A percentile compares a stretch with the other conserved stretches of the same genome.
Evolutionary conservation across 805 yeast species (phyloP).

Genomic region (Nakazawaea ambrosiae): DNA sequence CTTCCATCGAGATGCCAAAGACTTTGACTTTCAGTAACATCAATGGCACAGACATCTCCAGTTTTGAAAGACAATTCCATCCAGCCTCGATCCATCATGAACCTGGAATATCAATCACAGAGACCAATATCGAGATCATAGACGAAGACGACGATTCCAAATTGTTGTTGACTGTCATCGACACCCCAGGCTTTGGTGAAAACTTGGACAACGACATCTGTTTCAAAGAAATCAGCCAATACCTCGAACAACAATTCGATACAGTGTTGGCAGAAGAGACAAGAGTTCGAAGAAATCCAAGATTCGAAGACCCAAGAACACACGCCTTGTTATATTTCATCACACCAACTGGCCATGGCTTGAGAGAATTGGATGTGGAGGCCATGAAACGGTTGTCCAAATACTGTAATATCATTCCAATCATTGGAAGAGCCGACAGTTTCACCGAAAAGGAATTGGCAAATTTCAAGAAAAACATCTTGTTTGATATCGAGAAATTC

Average conservation of each 20-base stretch:
- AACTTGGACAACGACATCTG: conserved; percentile 57
- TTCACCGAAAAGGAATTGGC: conserved; percentile 56
- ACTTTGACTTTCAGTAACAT: conserved; percentile 55
- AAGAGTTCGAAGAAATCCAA: conserved; percentile 77
- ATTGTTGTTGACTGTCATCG: conserved; percentile 45
- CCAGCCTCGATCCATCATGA: conserved; percentile 55
- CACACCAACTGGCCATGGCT: conserved; percentile 72
- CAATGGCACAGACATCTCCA: conserved; percentile 50
- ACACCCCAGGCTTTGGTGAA: conserved; percentile 59
- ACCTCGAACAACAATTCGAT: conserved; percentile 72
- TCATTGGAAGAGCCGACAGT: conserved; percentile 65
- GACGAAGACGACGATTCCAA: conserved; percentile 52
- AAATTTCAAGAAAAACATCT: conserved; percentile 52
- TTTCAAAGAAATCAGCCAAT: conserved; percentile 56
- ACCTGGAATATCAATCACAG: conserved; percentile 72
- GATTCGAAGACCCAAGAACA: conserved; percentile 70
- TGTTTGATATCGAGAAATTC: conserved; percentile 55
- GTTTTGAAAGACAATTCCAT: conserved; percentile 54
- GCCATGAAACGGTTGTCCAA: conserved; percentile 66
- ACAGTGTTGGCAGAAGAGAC: conserved; percentile 81
- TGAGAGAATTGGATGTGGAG: conserved; percentile 65
- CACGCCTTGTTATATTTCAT: conserved; percentile 69
- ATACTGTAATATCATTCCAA: conserved; percentile 68
- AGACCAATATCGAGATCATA: conserved; percentile 50
- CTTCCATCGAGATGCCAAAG: conserved; percentile 24